phyloP scores from a whole-genome alignment of 306 rosid genomes.

The Vicia sativa region DNA sequence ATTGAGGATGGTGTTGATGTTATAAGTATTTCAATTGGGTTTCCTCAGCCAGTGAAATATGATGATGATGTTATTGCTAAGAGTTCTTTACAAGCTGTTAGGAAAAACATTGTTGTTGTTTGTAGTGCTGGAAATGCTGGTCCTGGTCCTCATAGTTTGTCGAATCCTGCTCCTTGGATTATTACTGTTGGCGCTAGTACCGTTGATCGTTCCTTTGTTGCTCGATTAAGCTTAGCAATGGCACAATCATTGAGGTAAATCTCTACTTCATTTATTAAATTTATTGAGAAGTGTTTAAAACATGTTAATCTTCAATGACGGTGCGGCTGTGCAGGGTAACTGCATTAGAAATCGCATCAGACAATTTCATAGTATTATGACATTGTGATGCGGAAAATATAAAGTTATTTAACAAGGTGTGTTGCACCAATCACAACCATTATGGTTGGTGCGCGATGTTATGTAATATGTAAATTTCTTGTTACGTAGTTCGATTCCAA shows the following conservation, averaged over 20 bases:
- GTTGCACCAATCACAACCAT: too few species aligned
- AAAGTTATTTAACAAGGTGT: too few species aligned
- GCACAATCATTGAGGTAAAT: conserved; percentile 57
- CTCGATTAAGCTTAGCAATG: conserved; percentile 62
- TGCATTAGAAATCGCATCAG: not conserved
- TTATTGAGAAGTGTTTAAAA: too few species aligned
- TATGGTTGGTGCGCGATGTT: not conserved
- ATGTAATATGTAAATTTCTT: not conserved
- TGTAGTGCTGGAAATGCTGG: conserved; percentile 91
- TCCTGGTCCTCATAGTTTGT: conserved; percentile 60
- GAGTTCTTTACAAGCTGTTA: conserved; percentile 69
- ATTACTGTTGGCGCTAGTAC: conserved; percentile 87
- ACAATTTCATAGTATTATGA: too few species aligned
- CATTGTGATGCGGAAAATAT: too few species aligned
- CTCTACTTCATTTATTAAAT: not conserved
- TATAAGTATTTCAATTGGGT: conserved; percentile 74
- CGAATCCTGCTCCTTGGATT: conserved; percentile 86
- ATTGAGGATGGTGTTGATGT: conserved; percentile 81
- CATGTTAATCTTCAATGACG: too few species aligned
- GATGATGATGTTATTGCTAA: conserved; percentile 61
- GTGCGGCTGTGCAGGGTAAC: too few species aligned
- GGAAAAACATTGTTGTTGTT: conserved; percentile 71
- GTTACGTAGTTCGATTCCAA: not conserved
- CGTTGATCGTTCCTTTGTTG: conserved; percentile 66
- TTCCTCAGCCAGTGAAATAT: conserved; percentile 43